phyloP scores from a whole-genome alignment of 139 green algal species.

The Chlamydomonas eustigma region DNA sequence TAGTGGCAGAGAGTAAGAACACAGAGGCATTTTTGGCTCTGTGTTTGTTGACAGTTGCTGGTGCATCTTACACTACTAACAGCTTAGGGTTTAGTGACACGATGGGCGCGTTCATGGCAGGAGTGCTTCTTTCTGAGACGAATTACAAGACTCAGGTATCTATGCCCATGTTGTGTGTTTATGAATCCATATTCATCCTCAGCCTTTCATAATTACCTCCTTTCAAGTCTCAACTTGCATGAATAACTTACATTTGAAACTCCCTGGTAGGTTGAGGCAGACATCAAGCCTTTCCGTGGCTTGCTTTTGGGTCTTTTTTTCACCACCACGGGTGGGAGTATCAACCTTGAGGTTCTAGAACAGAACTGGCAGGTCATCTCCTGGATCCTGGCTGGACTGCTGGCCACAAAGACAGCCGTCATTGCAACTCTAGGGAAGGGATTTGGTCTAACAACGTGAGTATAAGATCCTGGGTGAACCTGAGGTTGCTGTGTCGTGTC shows the following conservation, averaged over 20 bases:
- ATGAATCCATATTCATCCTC: too few relatives aligned
- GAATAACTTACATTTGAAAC: neutral
- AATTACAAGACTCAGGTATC: conserved; percentile 83
- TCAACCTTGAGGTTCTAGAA: conserved; percentile 14
- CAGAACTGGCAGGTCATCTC: conserved; percentile 22
- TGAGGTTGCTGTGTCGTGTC: too few relatives aligned
- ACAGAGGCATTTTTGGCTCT: conserved; percentile 92
- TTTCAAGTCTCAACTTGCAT: neutral
- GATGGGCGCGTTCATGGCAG: conserved; percentile 87
- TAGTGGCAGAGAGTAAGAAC: conserved; percentile 71
- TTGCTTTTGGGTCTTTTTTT: conserved; percentile 95
- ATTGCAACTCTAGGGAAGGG: conserved; percentile 64
- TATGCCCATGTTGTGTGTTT: too few relatives aligned
- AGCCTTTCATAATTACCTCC: neutral
- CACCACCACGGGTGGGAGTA: conserved; percentile 27
- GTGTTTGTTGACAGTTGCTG: conserved; percentile 88
- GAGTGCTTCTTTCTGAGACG: conserved; percentile 84
- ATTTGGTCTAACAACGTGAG: conserved; percentile 72
- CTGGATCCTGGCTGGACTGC: conserved; percentile 52
- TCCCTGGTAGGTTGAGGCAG: conserved; percentile 61
- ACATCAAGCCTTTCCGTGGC: conserved; percentile 87
- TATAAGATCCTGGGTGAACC: too few relatives aligned
- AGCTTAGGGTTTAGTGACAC: conserved; percentile 86
- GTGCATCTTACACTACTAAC: conserved; percentile 75
- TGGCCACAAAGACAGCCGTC: conserved; percentile 83